Evolutionary conservation across 2,329 filamentous ascomycete species (phyloP), one percentile per base, ranked within the genome.

Genomic region (Allantophomopsis lycopodina): DNA sequence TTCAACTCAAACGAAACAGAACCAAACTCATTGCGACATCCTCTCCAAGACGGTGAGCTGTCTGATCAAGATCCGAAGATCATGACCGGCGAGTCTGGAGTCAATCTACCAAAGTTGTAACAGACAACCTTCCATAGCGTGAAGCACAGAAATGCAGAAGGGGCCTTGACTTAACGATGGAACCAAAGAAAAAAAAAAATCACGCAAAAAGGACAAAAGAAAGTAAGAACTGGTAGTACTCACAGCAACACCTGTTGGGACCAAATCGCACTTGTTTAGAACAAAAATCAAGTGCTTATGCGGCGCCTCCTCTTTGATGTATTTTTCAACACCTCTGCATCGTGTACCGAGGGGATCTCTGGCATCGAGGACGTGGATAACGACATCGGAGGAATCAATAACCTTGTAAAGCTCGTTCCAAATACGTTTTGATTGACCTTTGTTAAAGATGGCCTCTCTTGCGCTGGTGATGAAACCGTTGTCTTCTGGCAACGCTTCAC

Each of bases 21-120:
- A 73, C 71, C 71, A 50, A 48, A 50, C 54, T 57, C 54, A 76
- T 79, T 77, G 69, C 70, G 83, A 86, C 70, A 66, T 65, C 73
- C 66, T 49, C 66, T 71, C 84, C 91, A 96, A 86, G 78, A 96
- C 88, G 87, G 83, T 70, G 73, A 54, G 68, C 70, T 68, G 67
- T 81, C 83, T 79, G 73, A 71, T 75, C 69, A 62, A 62, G 60
- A 64, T 70, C 74, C 75, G 66, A 75, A 73, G 64, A 71, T 69
- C 66, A 61, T 64, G 66, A 54, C 50, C 54, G 55, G 71, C 76
- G 80, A 82, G 78, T 71, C 66, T 46, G 68, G 69, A 70, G 69
- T 95, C 69, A 61, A 79, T 98, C 76, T 96, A 80, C 91, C 91
- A 95, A 85, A 77, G 82, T 82, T 86, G 84, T 98, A 98, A 98